Evolutionary conservation across 495 filamentous ascomycete genomes (phyloP).

Genomic region (Penicillium verhagenii): DNA sequence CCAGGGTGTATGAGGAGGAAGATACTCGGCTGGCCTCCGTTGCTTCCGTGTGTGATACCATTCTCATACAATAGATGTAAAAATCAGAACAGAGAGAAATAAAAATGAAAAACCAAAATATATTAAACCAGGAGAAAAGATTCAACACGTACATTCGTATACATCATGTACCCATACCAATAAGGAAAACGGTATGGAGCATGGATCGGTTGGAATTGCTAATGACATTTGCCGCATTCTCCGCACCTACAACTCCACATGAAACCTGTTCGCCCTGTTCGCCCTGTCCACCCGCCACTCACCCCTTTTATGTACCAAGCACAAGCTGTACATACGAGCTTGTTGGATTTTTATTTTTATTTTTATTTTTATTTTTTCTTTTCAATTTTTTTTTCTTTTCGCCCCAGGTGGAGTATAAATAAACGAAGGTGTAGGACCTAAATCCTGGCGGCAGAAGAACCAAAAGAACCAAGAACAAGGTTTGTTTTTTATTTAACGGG

Average conservation of each 20-base stretch:
- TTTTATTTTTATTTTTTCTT: no score
- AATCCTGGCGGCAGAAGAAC: background rate
- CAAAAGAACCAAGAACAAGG: background rate
- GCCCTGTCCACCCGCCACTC: constrained; percentile 6
- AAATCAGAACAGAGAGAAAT: no score
- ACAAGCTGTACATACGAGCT: no score
- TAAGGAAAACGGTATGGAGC: background rate
- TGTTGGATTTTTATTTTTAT: no score
- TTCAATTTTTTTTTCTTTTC: no score
- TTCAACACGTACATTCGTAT: background rate
- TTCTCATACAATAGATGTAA: no score
- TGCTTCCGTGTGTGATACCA: background rate
- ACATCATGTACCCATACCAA: constrained; percentile 1
- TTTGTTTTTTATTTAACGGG: background rate
- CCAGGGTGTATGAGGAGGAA: background rate
- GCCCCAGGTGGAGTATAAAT: background rate
- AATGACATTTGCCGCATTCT: constrained; percentile 15
- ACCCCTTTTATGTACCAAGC: background rate
- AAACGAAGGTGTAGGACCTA: background rate
- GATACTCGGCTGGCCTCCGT: background rate
- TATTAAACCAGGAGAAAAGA: background rate
- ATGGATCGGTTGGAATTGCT: constrained; percentile 9
- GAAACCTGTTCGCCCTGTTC: constrained; percentile 6
- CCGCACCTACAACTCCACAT: constrained; percentile 3
- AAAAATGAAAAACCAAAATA: background rate